These are phyloP conservation scores for Setaria viridis DNA, from an alignment of 202 grass and related monocot genomes.

Conservation along the genomic window DNA sequence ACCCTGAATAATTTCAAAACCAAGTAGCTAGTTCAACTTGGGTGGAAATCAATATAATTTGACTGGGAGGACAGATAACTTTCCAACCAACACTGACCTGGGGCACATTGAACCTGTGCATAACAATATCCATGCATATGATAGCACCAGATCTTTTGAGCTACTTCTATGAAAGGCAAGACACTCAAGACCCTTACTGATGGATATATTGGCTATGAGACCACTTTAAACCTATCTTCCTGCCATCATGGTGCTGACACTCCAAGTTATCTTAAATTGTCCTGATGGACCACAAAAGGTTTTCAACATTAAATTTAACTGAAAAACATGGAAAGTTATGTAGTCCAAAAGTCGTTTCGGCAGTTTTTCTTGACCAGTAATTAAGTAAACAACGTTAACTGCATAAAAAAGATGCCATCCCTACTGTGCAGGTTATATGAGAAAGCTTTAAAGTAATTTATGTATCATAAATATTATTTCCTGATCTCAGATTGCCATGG, in stretches of 20 bases:
- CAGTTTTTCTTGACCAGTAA: slow-evolving; percentile 20
- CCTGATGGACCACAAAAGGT: neutral
- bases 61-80: neutral
- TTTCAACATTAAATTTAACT: slow-evolving; percentile 10
- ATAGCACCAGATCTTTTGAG: slow-evolving; percentile 32
- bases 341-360: neutral
- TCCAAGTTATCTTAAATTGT: neutral
- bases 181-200: slow-evolving; percentile 23
- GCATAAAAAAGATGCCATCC: slow-evolving; percentile 22
- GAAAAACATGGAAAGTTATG: neutral
- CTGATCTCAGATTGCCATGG: slow-evolving; percentile 46
- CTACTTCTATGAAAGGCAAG: slow-evolving; percentile 14
- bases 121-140: neutral
- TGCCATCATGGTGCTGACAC: neutral
- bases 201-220: neutral
- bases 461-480: slow-evolving; percentile 27
- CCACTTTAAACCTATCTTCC: neutral
- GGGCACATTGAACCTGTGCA: neutral
- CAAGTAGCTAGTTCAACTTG: neutral
- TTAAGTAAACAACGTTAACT: slow-evolving; percentile 16
- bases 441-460: neutral
- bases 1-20: neutral
- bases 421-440: neutral
- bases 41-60: neutral
- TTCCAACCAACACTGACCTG: neutral